phyloP scores from a whole-genome alignment of 202 grass and related monocot genomes.

The Carex arenaria region DNA sequence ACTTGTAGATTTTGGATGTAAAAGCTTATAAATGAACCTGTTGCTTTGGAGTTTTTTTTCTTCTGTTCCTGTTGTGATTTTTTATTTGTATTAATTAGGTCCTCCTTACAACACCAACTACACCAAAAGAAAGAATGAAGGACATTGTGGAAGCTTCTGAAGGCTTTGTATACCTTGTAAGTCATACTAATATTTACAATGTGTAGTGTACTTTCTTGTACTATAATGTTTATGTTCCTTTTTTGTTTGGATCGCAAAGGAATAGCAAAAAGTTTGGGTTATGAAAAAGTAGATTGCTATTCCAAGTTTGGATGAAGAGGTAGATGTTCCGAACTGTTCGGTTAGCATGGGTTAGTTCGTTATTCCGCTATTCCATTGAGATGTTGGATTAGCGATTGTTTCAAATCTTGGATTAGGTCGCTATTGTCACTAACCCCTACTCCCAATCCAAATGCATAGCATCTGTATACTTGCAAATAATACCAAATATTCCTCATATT shows the following conservation, averaged over 20 bases:
- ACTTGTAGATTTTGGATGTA: background rate
- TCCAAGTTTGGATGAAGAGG: too few species aligned
- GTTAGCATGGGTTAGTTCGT: too few species aligned
- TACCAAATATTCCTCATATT: background rate
- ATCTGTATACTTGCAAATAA: background rate
- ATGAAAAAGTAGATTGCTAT: too few species aligned
- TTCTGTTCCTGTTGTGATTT: background rate
- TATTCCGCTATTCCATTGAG: too few species aligned
- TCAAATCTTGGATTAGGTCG: too few species aligned
- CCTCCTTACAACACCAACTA: conserved; percentile 93
- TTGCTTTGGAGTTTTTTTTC: background rate
- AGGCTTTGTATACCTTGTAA: conserved; percentile 98
- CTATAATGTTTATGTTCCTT: background rate
- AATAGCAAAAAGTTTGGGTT: too few species aligned
- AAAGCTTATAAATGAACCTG: background rate
- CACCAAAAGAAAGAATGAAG: conserved; percentile 96
- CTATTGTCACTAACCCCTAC: background rate
- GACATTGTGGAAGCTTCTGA: conserved; percentile 73
- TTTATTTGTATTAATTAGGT: conserved; percentile 43
- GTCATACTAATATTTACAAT: background rate
- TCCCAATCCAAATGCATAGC: background rate
- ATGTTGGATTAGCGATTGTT: too few species aligned
- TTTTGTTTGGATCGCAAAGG: background rate
- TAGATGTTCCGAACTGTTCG: too few species aligned
- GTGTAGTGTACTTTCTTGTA: background rate